Percentiles rank a stretch among this genome's conserved stretches.
phyloP scores from a whole-genome alignment of 2,329 filamentous ascomycete species.

The Magnaporthiopsis incrustans region DNA sequence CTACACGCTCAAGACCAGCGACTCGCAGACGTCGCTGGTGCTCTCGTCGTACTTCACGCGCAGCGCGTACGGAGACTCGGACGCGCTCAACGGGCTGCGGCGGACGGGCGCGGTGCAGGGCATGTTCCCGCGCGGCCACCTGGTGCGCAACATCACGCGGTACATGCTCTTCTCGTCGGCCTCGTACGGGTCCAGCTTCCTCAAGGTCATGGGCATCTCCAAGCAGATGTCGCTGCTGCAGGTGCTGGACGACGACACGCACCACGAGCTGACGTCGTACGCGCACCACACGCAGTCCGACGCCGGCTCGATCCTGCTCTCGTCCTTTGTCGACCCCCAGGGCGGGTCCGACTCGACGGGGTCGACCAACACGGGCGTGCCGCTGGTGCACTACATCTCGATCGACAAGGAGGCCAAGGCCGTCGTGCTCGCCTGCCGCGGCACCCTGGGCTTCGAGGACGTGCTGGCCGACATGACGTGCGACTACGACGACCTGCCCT shows the following conservation, averaged over 20 bases:
- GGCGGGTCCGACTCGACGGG: slow-evolving; percentile 59
- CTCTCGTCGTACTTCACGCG: slow-evolving; percentile 40
- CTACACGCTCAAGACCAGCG: slow-evolving; percentile 51
- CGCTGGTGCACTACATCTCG: slow-evolving; percentile 65
- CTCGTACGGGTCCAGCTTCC: slow-evolving; percentile 56
- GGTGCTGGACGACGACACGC: slow-evolving; percentile 34
- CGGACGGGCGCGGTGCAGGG: slow-evolving; percentile 47
- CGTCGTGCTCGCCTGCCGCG: slow-evolving; percentile 64
- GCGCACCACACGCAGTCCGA: slow-evolving; percentile 53
- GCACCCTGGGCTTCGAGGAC: slow-evolving; percentile 66
- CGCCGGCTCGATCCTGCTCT: slow-evolving; percentile 52
- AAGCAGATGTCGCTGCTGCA: slow-evolving; percentile 35
- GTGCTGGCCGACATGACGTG: slow-evolving; percentile 67
- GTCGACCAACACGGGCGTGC: slow-evolving; percentile 57
- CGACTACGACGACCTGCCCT: slow-evolving; percentile 58
- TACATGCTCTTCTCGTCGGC: slow-evolving; percentile 62
- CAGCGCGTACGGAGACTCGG: slow-evolving; percentile 33
- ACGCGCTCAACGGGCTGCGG: slow-evolving; percentile 40
- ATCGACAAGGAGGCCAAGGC: slow-evolving; percentile 65
- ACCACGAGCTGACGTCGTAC: slow-evolving; percentile 55
- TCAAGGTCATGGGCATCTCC: slow-evolving; percentile 54
- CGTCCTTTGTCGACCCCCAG: slow-evolving; percentile 62
- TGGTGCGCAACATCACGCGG: slow-evolving; percentile 53
- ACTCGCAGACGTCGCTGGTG: slow-evolving; percentile 46
- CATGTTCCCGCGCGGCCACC: slow-evolving; percentile 50